Evolutionary conservation across 208 protist species (phyloP).

Genomic region (Acanthamoeba castellanii): DNA sequence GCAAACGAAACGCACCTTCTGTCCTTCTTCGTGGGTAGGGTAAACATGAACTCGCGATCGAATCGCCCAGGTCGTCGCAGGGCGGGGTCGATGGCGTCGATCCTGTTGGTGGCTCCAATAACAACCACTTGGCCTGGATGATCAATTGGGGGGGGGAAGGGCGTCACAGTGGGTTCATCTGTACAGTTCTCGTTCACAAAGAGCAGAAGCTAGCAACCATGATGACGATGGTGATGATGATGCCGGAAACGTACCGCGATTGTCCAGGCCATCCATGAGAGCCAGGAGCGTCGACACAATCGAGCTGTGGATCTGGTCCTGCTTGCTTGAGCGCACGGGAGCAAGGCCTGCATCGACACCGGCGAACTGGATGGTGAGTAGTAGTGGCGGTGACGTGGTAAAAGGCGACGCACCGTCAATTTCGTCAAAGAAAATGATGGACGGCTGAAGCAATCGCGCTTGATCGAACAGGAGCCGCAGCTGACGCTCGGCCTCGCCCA

Average conservation of each 20-base stretch:
- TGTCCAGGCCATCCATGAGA: constrained; percentile 92
- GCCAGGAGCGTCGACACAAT: constrained; percentile 91
- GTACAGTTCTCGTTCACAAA: neutral
- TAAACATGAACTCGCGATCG: constrained; percentile 91
- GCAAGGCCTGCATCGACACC: constrained; percentile 84
- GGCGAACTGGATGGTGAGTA: neutral
- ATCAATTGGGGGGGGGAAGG: neutral
- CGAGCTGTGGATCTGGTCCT: constrained; percentile 88
- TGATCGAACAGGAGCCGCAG: constrained; percentile 92
- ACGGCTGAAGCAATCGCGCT: constrained; percentile 87
- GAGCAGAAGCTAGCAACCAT: no score
- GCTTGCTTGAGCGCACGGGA: constrained; percentile 86
- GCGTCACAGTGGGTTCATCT: neutral
- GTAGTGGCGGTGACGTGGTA: neutral
- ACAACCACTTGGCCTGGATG: constrained; percentile 87
- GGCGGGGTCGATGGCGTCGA: constrained; percentile 91
- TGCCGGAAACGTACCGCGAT: constrained; percentile 74
- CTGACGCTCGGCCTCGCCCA: constrained; percentile 92
- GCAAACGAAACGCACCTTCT: neutral
- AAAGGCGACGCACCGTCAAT: constrained; percentile 84
- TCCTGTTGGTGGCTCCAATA: constrained; percentile 93
- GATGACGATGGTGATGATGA: neutral
- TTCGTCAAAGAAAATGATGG: constrained; percentile 96
- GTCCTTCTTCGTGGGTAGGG: constrained; percentile 80
- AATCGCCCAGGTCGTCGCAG: constrained; percentile 91